Percentiles rank a stretch among this genome's conserved stretches.
Evolutionary conservation across 805 yeast species (phyloP).

Genomic region (Komagataella ulmi): DNA sequence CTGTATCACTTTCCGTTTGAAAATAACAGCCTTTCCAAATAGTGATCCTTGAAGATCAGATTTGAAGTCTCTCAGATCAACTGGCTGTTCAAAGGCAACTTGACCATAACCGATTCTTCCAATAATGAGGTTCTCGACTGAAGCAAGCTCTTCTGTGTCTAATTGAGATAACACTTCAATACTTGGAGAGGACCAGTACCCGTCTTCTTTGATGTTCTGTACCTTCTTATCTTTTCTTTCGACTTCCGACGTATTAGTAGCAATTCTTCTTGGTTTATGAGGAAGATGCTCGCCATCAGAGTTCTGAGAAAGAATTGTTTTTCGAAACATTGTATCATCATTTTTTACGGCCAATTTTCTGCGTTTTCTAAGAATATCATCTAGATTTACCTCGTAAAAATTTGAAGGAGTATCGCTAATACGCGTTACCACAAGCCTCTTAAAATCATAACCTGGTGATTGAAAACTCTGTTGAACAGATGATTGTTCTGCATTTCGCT

Average conservation of each 20-base stretch:
- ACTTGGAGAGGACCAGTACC: slow-evolving; percentile 67
- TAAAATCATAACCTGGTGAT: neutral
- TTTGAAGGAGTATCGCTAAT: neutral
- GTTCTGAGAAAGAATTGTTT: slow-evolving; percentile 6
- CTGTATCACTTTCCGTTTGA: slow-evolving; percentile 35
- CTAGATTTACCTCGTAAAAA: neutral
- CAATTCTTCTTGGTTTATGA: slow-evolving; percentile 1
- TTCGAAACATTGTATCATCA: slow-evolving; percentile 5
- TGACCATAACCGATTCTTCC: slow-evolving; percentile 63
- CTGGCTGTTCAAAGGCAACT: slow-evolving; percentile 51
- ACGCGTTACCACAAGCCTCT: neutral
- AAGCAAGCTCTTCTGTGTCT: slow-evolving; percentile 32
- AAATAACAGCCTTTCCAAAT: slow-evolving; percentile 29
- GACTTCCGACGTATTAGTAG: slow-evolving; percentile 1
- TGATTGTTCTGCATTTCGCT: neutral
- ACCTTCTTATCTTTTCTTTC: neutral
- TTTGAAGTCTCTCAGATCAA: slow-evolving; percentile 47
- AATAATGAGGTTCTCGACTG: slow-evolving; percentile 48
- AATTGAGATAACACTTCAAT: slow-evolving; percentile 30
- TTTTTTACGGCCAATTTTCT: neutral
- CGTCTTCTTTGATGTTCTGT: slow-evolving; percentile 11
- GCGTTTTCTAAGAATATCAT: neutral
- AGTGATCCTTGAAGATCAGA: slow-evolving; percentile 20
- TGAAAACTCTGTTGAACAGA: neutral
- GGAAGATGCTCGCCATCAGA: neutral